Percentiles rank a stretch among this genome's conserved stretches.
phyloP scores from a whole-genome alignment of 257 asterid species.

The Rubia yunnanensis region DNA sequence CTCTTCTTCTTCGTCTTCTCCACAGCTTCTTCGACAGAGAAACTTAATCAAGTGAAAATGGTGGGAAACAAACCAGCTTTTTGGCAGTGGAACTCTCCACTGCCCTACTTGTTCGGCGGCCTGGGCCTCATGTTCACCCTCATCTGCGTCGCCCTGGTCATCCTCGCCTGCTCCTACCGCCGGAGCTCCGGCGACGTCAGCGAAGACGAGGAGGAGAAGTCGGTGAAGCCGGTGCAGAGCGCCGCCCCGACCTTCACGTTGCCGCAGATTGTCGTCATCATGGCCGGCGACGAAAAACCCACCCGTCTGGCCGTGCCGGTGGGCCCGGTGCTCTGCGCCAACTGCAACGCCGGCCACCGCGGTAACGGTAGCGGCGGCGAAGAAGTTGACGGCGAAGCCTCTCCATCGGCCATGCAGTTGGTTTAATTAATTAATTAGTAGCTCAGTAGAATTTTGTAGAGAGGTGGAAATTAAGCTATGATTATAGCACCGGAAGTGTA shows the following conservation, averaged over 20 bases:
- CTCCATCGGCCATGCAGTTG: neutral
- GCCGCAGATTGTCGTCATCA: conserved; percentile 57
- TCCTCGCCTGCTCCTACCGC: conserved; percentile 48
- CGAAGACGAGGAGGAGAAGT: conserved; percentile 26
- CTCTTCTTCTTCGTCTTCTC: neutral
- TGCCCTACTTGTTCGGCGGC: conserved; percentile 62
- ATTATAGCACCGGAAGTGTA: no score
- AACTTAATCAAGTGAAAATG: no score
- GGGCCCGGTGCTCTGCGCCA: neutral
- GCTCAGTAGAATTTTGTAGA: neutral
- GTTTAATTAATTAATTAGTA: neutral
- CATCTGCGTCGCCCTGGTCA: conserved; percentile 36
- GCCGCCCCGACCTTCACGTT: conserved; percentile 10
- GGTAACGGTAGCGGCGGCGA: neutral
- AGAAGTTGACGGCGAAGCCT: neutral
- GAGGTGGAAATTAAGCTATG: neutral
- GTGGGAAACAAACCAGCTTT: neutral
- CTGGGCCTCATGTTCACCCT: conserved; percentile 34
- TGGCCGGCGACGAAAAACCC: conserved; percentile 80
- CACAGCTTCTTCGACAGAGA: no score
- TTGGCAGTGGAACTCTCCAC: conserved; percentile 68
- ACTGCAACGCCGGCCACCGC: neutral
- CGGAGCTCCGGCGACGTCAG: neutral
- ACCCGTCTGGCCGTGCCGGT: conserved; percentile 50
- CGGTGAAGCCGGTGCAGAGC: conserved; percentile 5